Evolutionary conservation across 208 protist genomes (phyloP).

Genomic region (Phytomonas francai): DNA sequence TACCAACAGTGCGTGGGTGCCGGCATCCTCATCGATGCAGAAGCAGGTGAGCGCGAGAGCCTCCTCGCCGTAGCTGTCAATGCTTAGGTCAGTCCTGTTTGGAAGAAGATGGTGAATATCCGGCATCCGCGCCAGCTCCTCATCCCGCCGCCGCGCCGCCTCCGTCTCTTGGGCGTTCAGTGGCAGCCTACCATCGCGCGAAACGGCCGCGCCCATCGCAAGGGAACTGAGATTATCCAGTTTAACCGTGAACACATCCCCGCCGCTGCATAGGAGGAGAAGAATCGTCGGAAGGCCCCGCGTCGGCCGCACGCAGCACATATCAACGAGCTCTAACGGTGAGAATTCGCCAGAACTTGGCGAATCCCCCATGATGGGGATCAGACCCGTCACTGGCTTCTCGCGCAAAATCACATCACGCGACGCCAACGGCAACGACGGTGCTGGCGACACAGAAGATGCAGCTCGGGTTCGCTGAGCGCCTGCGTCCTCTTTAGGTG

Average conservation of each 20-base stretch:
- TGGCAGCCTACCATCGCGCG: slow-evolving; percentile 21
- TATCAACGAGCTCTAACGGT: slow-evolving; percentile 33
- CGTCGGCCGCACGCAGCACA: slow-evolving; percentile 42
- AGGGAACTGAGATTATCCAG: slow-evolving; percentile 26
- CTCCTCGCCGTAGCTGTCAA: slow-evolving; percentile 13
- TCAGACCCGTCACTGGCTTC: not conserved
- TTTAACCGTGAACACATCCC: slow-evolving; percentile 63
- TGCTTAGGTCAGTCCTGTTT: not conserved
- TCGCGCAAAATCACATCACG: not conserved
- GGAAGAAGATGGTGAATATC: slow-evolving; percentile 17
- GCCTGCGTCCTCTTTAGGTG: not conserved
- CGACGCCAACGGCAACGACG: not conserved
- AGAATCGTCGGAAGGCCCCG: slow-evolving; percentile 40
- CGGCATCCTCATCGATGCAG: slow-evolving; percentile 62
- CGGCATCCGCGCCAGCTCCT: slow-evolving; percentile 6
- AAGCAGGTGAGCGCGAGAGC: slow-evolving; percentile 43
- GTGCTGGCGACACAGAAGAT: not conserved
- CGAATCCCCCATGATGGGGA: not conserved
- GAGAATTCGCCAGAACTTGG: not conserved
- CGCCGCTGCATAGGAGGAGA: slow-evolving; percentile 49
- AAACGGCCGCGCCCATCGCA: slow-evolving; percentile 13
- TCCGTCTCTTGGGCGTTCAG: slow-evolving; percentile 4
- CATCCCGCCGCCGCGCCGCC: slow-evolving; percentile 11
- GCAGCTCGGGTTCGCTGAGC: not conserved
- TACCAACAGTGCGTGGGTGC: slow-evolving; percentile 52